Evolutionary conservation across 2,329 filamentous ascomycete species (phyloP).

Genomic region (Cordyceps farinosa): DNA sequence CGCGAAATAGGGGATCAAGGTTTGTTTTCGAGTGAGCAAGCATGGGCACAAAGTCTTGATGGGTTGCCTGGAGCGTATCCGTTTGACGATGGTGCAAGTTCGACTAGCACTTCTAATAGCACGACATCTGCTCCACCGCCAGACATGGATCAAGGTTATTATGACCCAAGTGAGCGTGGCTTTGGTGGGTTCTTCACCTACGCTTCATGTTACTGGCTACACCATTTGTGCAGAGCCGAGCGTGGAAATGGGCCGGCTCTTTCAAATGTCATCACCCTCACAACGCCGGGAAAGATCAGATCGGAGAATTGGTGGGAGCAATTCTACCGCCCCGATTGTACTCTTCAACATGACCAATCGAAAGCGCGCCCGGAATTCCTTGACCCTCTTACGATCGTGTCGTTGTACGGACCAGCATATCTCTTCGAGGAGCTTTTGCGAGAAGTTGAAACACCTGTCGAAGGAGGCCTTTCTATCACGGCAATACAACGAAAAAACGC

Average conservation of each 20-base stretch:
- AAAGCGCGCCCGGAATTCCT: slow-evolving; percentile 22
- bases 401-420: slow-evolving; percentile 28
- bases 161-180: slow-evolving; percentile 24
- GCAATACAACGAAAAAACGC: not conserved
- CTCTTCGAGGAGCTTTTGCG: not conserved
- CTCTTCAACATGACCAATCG: slow-evolving; percentile 19
- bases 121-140: not conserved
- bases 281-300: not conserved
- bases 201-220: slow-evolving; percentile 34
- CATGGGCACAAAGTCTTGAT: not conserved
- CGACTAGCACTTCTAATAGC: not conserved
- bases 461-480: not conserved
- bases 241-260: slow-evolving; percentile 16
- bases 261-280: not conserved
- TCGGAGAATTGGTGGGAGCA: slow-evolving; percentile 31
- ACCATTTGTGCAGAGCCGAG: slow-evolving; percentile 28
- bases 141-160: slow-evolving; percentile 23
- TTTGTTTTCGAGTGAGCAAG: not conserved
- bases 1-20: slow-evolving; percentile 25
- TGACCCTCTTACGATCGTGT: slow-evolving; percentile 34
- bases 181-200: slow-evolving; percentile 31
- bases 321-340: slow-evolving; percentile 30
- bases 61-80: not conserved
- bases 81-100: not conserved
- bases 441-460: not conserved